Base-by-base conservation (phyloP, 148 eudicot genomes). In the Arbutus unedo region DNA sequence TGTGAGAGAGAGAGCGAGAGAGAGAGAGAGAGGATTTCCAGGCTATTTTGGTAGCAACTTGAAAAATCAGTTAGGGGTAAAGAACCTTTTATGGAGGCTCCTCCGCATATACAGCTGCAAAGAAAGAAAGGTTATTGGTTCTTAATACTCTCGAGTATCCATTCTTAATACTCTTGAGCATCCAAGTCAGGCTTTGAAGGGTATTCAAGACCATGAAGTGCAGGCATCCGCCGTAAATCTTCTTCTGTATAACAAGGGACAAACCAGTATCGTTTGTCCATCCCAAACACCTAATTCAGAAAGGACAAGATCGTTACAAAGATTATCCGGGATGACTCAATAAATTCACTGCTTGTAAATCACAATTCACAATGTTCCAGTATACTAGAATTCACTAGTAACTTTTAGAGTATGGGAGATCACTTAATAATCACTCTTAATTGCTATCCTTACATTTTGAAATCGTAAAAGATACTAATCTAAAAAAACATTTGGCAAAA, bases 181-280 rank as follows among this genome's bases (percentile, higher is more conserved):
- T 92, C 98, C 11, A 88, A 83, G 41, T 94, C 95, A 4, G 99
- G 97, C 80, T 92, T 96, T 55, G 98, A 91, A 48, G 98, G 99
- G 76, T 94, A 94, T 66, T 96, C 94, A 51, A 96, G 89, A 77
- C 98, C 98, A 80, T 93, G 96, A 81, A 95, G 98, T 53, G 93
- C 96, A 18, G 98, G 98, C 88, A 92, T 95, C 83, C 90, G 87
- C 79, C 98, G 88, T 78, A 90, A 6, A 83, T 96, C 99, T 85
- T 96, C 99, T 76, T 94, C 98, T 2, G 95, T 85, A 85, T 96
- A 96, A 81, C 89, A 83, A 2, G 99, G 99, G 67, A 93, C 85
- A 60, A 96, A 87, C 99, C 98, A 96, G 80, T 92, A 89, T 47
- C 83, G 83, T 79, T 81, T 91, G 81, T 94, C 98, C 78, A 80